phyloP scores from a whole-genome alignment of 768 basidiomycete species.

The Goffeauzyma gilvescens region DNA sequence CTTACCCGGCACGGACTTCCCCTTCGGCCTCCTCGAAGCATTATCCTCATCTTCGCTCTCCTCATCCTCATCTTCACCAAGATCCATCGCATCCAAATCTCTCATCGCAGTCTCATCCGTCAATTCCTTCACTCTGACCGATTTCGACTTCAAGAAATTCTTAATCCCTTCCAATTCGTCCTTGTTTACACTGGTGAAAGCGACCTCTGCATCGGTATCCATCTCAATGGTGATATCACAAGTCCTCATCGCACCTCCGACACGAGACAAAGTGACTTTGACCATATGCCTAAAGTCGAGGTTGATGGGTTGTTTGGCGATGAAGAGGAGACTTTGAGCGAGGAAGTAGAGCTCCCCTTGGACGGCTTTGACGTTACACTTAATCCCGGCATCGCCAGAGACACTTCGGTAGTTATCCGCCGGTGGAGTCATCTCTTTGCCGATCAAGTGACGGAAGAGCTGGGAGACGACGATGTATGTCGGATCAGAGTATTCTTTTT shows the following conservation, averaged over 20 bases:
- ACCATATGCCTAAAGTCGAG: constrained; percentile 78
- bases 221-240: constrained; percentile 13
- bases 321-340: constrained; percentile 94
- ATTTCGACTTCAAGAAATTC: constrained; percentile 70
- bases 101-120: constrained; percentile 60
- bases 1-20: constrained; percentile 38
- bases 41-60: constrained; percentile 64
- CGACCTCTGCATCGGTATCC: constrained; percentile 64
- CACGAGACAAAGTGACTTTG: constrained; percentile 77
- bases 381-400: constrained; percentile 81
- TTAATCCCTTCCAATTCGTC: constrained; percentile 81
- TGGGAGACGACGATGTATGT: constrained; percentile 88
- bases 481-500: constrained; percentile 49
- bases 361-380: constrained; percentile 88
- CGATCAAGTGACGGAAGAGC: constrained; percentile 74
- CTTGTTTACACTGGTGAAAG: constrained; percentile 84
- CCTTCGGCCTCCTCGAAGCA: constrained; percentile 44
- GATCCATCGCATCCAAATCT: constrained; percentile 41
- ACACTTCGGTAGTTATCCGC: constrained; percentile 38
- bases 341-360: constrained; percentile 96
- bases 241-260: constrained; percentile 51
- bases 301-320: constrained; percentile 82
- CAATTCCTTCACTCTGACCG: constrained; percentile 85
- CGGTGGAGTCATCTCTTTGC: constrained; percentile 54
- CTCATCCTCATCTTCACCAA: constrained; percentile 35